These are phyloP conservation scores for Monosporascus cannonballus DNA, from an alignment of 2,329 filamentous ascomycete species.

Conservation along the genomic window DNA sequence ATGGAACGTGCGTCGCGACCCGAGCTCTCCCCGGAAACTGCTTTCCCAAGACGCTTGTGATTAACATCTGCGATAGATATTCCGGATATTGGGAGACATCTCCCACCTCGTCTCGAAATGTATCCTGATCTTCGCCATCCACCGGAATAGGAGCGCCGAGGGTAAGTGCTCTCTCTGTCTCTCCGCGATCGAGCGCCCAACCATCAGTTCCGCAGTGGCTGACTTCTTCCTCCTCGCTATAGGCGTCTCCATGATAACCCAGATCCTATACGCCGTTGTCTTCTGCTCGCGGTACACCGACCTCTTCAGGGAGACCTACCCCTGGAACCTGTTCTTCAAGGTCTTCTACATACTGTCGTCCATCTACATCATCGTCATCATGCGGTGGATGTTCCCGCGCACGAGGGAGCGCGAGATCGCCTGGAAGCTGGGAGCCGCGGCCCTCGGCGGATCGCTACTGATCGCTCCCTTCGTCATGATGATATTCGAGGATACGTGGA, in stretches of 20 bases:
- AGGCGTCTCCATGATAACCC: slow-evolving; percentile 88
- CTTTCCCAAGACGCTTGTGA: slow-evolving; percentile 1
- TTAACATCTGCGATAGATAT: slow-evolving; percentile 34
- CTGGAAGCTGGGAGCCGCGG: slow-evolving; percentile 81
- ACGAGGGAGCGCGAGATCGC: slow-evolving; percentile 87
- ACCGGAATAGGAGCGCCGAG: slow-evolving; percentile 81
- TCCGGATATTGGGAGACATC: slow-evolving; percentile 77
- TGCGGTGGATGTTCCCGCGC: slow-evolving; percentile 79
- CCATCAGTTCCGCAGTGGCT: neutral
- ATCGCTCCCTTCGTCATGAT: slow-evolving; percentile 67
- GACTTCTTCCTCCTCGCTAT: slow-evolving; percentile 1
- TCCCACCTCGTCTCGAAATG: slow-evolving; percentile 82
- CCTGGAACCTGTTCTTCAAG: slow-evolving; percentile 79
- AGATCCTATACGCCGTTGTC: slow-evolving; percentile 78
- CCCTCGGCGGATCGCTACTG: slow-evolving; percentile 58
- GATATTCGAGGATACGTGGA: slow-evolving; percentile 54
- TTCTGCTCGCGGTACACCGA: slow-evolving; percentile 86
- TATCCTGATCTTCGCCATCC: slow-evolving; percentile 86
- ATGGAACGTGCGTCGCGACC: slow-evolving; percentile 20
- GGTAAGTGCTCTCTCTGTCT: slow-evolving; percentile 37
- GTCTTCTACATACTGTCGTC: slow-evolving; percentile 81
- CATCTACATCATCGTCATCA: slow-evolving; percentile 79
- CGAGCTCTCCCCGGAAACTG: neutral
- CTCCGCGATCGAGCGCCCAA: neutral
- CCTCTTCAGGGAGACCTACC: slow-evolving; percentile 53